Conservation (phyloP, 1,284 basidiomycete genomes). For the Naganishia cerealis region DNA sequence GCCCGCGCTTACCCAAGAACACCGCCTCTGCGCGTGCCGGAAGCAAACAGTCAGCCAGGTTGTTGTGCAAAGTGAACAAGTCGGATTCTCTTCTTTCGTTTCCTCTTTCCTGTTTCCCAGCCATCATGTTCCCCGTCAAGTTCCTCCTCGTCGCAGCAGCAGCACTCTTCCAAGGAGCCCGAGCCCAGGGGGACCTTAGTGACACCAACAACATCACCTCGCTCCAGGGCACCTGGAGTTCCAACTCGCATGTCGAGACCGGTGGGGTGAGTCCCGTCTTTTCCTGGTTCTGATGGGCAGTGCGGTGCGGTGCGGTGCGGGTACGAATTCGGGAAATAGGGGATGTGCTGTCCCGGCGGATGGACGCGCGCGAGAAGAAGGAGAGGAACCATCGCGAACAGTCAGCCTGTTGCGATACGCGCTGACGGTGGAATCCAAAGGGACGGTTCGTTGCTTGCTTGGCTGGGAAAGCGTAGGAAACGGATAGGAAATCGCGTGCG, state of each 20-base stretch:
- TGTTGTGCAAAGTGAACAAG: not conserved
- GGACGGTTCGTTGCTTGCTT: too few relatives aligned
- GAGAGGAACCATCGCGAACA: not conserved
- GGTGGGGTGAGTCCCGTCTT: conserved; percentile 68
- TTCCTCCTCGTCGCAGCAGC: not conserved
- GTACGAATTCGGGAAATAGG: not conserved
- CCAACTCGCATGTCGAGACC: conserved; percentile 70
- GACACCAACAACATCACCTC: conserved; percentile 63
- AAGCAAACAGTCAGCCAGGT: too few relatives aligned
- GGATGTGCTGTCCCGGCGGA: not conserved
- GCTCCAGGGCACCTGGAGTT: conserved; percentile 79
- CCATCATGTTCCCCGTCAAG: not conserved
- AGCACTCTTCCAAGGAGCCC: not conserved
- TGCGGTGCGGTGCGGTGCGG: not conserved
- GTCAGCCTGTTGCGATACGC: too few relatives aligned
- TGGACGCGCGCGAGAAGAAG: not conserved
- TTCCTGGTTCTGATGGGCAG: not conserved
- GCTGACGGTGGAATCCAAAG: too few relatives aligned
- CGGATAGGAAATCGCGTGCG: too few relatives aligned
- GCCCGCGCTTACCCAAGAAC: not conserved
- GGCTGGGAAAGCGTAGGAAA: too few relatives aligned
- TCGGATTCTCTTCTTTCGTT: not conserved
- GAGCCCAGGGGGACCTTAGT: conserved; percentile 43
- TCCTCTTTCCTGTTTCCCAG: not conserved
- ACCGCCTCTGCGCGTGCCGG: not conserved